A percentile compares a stretch with the other conserved stretches of the same genome.
These are phyloP conservation scores for Entomortierella chlamydospora DNA, from an alignment of 192 early-diverging fungal species.

Conservation along the genomic window DNA sequence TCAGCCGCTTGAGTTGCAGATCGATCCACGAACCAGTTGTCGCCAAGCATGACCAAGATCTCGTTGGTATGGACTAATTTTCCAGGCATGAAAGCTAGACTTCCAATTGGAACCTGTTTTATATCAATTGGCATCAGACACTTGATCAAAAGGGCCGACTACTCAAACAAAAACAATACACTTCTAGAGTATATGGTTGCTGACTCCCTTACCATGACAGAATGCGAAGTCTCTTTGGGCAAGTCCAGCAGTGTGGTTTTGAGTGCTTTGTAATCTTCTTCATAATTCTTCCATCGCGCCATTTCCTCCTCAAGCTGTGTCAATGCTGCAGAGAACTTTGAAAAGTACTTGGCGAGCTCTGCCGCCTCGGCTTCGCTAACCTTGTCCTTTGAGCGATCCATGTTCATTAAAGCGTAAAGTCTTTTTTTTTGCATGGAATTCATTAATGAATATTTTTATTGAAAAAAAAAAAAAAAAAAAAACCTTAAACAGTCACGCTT, in stretches of 20 bases:
- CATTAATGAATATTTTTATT: neutral
- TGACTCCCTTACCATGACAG: constrained; percentile 62
- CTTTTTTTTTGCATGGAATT: constrained; percentile 10
- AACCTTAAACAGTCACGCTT: neutral
- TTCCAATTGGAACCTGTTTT: constrained; percentile 80
- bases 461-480: neutral
- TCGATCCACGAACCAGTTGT: constrained; percentile 91
- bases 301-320: constrained; percentile 50
- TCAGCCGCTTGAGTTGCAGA: constrained; percentile 78
- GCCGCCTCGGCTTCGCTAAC: constrained; percentile 45
- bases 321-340: constrained; percentile 56
- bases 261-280: constrained; percentile 67
- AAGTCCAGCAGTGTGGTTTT: constrained; percentile 58
- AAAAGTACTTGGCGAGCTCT: constrained; percentile 42
- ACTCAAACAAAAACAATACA: neutral
- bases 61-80: constrained; percentile 94
- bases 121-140: too few species aligned
- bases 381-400: constrained; percentile 17
- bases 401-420: constrained; percentile 5
- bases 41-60: constrained; percentile 87
- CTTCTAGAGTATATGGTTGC: neutral
- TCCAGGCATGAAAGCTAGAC: constrained; percentile 90
- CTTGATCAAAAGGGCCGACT: too few species aligned
- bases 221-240: constrained; percentile 58
- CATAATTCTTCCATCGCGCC: constrained; percentile 67